These are phyloP conservation scores for Lophium mytilinum DNA, from an alignment of 495 filamentous ascomycete genomes.

Conservation along the genomic window DNA sequence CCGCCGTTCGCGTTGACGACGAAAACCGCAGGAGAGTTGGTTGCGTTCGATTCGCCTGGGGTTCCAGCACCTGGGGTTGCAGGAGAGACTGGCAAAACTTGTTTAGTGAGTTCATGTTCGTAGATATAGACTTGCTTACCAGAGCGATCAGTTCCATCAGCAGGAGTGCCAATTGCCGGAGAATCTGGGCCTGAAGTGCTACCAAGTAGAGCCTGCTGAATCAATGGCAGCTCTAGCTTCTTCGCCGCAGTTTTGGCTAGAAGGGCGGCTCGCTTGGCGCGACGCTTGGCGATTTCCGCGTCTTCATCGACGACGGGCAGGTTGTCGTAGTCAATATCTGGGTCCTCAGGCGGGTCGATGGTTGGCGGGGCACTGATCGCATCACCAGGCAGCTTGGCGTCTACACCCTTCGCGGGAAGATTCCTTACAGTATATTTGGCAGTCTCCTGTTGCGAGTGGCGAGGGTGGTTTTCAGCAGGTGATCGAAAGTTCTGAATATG, in stretches of 20 bases:
- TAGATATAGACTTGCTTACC: not conserved
- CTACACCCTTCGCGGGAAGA: not conserved
- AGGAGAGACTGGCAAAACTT: constrained; percentile 15
- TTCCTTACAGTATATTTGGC: not conserved
- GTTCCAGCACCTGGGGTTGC: constrained; percentile 36
- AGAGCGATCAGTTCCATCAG: constrained; percentile 12
- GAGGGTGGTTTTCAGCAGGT: constrained; percentile 38
- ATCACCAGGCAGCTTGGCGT: not conserved
- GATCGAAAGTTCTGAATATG: constrained; percentile 40
- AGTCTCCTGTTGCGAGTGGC: constrained; percentile 31
- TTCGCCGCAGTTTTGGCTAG: constrained; percentile 67
- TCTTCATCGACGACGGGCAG: constrained; percentile 55
- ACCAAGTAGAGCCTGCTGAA: constrained; percentile 65
- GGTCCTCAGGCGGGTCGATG: not conserved
- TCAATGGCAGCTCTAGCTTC: constrained; percentile 56
- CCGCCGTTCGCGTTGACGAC: constrained; percentile 51
- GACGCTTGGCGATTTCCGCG: constrained; percentile 74
- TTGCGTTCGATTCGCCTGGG: constrained; percentile 41
- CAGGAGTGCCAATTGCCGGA: constrained; percentile 40
- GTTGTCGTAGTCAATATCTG: not conserved
- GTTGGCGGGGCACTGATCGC: not conserved
- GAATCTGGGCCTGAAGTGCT: constrained; percentile 49
- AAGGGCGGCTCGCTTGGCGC: constrained; percentile 79
- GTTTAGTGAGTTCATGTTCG: not conserved
- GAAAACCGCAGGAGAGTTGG: constrained; percentile 48